Base-by-base conservation (phyloP, 805 yeast genomes). In the Metschnikowia bowlesiae region DNA sequence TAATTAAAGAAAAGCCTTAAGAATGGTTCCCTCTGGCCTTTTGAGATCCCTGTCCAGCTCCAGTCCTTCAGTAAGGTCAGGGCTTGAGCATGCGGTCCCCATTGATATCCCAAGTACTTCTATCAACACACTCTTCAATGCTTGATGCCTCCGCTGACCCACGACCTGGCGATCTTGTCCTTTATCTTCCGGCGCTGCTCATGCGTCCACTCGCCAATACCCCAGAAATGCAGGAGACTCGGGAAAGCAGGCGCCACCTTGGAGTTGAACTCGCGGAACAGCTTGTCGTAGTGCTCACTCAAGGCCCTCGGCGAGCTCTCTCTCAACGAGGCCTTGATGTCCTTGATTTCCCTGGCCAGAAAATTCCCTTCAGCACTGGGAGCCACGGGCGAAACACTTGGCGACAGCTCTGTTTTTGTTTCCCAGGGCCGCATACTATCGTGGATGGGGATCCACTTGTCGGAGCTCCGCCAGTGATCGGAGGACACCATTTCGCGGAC, bases 381-480 rank as follows among this genome's bases (percentile, higher is more conserved):
- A 8, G 10, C 22, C 32, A 6, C 10, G 11, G 32, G 32, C 10
- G 10, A 30, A 8, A 30, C 32, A 8, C 10, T 10, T 1, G 32
- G 32, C 1, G 32, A 11, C 32, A 6, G 1, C 7, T 8, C 32
- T 2, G 32, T 32, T 3, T n/a, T 33, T 6, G 36, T 33, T 16
- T 79, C 87, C 87, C 87, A 82, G 3, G 85, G 83, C 54, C 88
- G 66, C 78, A 79, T 73, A 3, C 68, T 53, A 3, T 57, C 55
- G 43, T 78, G 78, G 1, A 80, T 63, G 6, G 87, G 88, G 2
- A 73, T 67, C 89, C 89, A 84, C 49, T 73, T 64, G 16, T 65
- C 66, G 4, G 57, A 47, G 11, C 40, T 47, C 53, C 85, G 74
- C 85, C 88, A 85, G 31, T 61, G 47, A 34, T 65, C 68, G 0